Conservation (phyloP, 495 filamentous ascomycete species). For the Talaromyces liani region DNA sequence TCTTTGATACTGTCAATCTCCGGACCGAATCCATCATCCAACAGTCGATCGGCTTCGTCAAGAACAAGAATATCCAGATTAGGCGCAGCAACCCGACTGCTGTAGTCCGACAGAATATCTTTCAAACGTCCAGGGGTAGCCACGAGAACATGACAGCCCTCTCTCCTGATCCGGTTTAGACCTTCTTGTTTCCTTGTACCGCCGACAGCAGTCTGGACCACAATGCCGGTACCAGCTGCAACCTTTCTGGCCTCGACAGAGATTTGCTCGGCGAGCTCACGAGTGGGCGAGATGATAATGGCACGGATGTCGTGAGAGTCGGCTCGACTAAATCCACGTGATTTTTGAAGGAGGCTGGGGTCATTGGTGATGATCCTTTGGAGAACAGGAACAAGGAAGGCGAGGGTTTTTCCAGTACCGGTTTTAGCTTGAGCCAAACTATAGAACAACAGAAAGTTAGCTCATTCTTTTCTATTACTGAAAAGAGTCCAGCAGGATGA, state of each 20-base stretch:
- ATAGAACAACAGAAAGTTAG: constrained; percentile 15
- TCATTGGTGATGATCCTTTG: constrained; percentile 61
- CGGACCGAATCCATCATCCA: constrained; percentile 82
- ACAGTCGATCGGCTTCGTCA: constrained; percentile 88
- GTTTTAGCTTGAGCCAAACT: constrained; percentile 87
- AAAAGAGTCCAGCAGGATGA: neutral
- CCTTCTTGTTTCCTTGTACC: constrained; percentile 65
- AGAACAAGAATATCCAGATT: constrained; percentile 74
- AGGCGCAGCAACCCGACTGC: constrained; percentile 59
- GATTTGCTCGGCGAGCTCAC: constrained; percentile 94
- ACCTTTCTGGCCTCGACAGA: constrained; percentile 72
- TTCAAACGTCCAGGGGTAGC: constrained; percentile 85
- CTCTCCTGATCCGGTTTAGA: constrained; percentile 51
- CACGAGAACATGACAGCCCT: constrained; percentile 85
- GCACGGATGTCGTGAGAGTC: constrained; percentile 67
- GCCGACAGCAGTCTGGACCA: constrained; percentile 83
- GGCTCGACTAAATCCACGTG: constrained; percentile 14
- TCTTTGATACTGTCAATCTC: constrained; percentile 66
- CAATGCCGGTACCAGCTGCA: constrained; percentile 55
- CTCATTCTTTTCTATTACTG: neutral
- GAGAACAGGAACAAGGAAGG: constrained; percentile 70
- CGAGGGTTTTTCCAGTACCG: constrained; percentile 82
- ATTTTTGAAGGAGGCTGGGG: constrained; percentile 29
- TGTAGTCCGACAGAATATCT: constrained; percentile 70
- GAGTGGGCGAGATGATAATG: constrained; percentile 87